These are phyloP conservation scores for Oldenlandia corymbosa DNA, from an alignment of 257 asterid genomes.

Conservation along the genomic window DNA sequence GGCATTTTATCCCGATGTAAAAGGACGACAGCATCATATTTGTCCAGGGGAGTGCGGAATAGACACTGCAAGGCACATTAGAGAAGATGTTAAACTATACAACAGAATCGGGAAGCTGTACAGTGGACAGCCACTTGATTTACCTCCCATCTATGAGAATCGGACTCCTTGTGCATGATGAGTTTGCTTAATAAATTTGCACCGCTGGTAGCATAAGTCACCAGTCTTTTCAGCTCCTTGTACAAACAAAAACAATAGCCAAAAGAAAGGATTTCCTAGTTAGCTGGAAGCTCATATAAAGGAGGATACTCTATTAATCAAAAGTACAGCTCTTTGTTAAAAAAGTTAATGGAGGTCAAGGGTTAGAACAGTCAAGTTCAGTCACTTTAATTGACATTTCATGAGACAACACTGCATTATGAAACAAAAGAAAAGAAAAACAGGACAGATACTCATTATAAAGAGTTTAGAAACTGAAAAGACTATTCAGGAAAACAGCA, in stretches of 20 bases:
- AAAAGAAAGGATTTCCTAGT: neutral
- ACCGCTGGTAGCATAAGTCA: slow-evolving; percentile 81
- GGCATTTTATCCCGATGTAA: slow-evolving; percentile 83
- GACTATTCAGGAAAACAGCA: no score
- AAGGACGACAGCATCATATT: slow-evolving; percentile 83
- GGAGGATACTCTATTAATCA: neutral
- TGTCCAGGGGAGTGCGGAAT: slow-evolving; percentile 89
- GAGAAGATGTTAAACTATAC: neutral
- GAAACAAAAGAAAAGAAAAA: neutral
- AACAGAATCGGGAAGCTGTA: slow-evolving; percentile 6
- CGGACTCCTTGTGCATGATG: slow-evolving; percentile 50
- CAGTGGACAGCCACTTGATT: slow-evolving; percentile 20
- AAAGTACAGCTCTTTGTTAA: neutral
- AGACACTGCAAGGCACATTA: slow-evolving; percentile 58
- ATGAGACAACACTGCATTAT: neutral
- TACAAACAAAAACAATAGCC: slow-evolving; percentile 15
- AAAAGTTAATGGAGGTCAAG: neutral
- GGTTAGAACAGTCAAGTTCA: neutral
- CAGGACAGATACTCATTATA: no score
- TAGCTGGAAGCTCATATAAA: neutral
- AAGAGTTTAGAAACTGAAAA: no score
- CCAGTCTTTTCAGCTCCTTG: slow-evolving; percentile 81
- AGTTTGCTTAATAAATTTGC: slow-evolving; percentile 55
- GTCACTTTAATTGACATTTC: neutral
- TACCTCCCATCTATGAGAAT: slow-evolving; percentile 85